Conservation (phyloP, 1,284 basidiomycete genomes). For the Ustilago hordei region DNA sequence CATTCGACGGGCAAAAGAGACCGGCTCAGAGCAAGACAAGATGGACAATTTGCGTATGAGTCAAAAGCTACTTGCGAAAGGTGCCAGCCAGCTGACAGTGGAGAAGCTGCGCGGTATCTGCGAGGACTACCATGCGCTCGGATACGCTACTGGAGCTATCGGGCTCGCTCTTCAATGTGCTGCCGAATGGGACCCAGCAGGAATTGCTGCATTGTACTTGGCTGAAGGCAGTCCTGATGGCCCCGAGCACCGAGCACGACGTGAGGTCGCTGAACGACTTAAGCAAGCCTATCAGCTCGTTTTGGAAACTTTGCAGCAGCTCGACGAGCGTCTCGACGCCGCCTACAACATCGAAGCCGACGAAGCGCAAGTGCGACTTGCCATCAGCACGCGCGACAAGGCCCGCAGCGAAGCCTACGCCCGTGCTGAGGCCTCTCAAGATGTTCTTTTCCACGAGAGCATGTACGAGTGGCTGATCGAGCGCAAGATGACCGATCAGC, state of each 20-base stretch:
- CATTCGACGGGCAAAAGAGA: constrained; percentile 87
- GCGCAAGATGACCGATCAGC: constrained; percentile 83
- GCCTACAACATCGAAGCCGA: constrained; percentile 47
- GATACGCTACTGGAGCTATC: constrained; percentile 86
- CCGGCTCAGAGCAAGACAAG: constrained; percentile 74
- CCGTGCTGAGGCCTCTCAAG: constrained; percentile 80
- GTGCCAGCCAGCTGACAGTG: constrained; percentile 84
- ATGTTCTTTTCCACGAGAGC: constrained; percentile 93
- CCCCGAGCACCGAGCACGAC: constrained; percentile 75
- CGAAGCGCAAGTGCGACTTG: constrained; percentile 60
- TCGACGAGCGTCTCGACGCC: constrained; percentile 75
- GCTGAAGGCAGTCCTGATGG: constrained; percentile 76
- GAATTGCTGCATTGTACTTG: constrained; percentile 69
- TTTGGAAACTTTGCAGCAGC: constrained; percentile 79
- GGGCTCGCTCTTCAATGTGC: constrained; percentile 89
- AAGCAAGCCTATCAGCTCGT: constrained; percentile 77
- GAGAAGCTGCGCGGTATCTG: constrained; percentile 86
- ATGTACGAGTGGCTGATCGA: constrained; percentile 93
- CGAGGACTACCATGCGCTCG: constrained; percentile 84
- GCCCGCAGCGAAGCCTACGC: constrained; percentile 55
- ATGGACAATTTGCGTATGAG: constrained; percentile 38
- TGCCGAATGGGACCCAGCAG: constrained; percentile 80
- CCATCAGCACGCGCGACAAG: constrained; percentile 60
- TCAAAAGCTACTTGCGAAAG: constrained; percentile 82
- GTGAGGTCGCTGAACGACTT: constrained; percentile 73